Conservation (phyloP, 1,284 basidiomycete species). For the Tilletiaria anomala region DNA sequence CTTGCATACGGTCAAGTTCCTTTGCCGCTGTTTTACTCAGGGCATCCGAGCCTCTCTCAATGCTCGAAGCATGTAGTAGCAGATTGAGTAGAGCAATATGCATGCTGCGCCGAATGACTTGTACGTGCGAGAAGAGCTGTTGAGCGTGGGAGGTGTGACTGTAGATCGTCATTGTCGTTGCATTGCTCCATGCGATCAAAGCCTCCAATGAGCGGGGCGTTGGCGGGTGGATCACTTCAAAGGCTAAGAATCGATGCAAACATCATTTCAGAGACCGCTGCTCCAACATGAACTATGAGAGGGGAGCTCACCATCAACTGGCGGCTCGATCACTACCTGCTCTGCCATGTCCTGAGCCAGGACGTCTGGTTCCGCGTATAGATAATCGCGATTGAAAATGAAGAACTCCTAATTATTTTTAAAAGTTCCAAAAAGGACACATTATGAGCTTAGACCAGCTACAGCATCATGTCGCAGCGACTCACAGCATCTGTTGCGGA, state of each 20-base stretch:
- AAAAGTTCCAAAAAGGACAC: not conserved
- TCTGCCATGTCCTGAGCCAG: slow-evolving; percentile 22
- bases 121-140: slow-evolving; percentile 12
- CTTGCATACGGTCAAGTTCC: slow-evolving; percentile 27
- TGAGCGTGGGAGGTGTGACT: slow-evolving; percentile 4
- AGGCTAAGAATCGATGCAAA: slow-evolving; percentile 3
- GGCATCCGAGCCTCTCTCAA: slow-evolving; percentile 15
- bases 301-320: not conserved
- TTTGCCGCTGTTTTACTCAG: slow-evolving; percentile 14
- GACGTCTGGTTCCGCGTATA: slow-evolving; percentile 24
- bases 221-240: slow-evolving; percentile 15
- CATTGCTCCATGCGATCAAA: slow-evolving; percentile 17
- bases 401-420: slow-evolving; percentile 22
- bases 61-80: slow-evolving; percentile 21
- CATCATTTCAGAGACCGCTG: not conserved
- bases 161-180: slow-evolving; percentile 5
- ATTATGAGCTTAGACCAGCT: not conserved
- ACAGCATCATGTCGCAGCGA: not conserved
- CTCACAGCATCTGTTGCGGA: no score
- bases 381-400: slow-evolving; percentile 34
- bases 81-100: slow-evolving; percentile 28
- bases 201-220: slow-evolving; percentile 22
- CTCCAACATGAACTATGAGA: not conserved
- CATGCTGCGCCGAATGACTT: slow-evolving; percentile 21
- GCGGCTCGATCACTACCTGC: slow-evolving; percentile 9